Evolutionary conservation across 2,329 filamentous ascomycete genomes (phyloP).

Genomic region (Alternaria sp.): DNA sequence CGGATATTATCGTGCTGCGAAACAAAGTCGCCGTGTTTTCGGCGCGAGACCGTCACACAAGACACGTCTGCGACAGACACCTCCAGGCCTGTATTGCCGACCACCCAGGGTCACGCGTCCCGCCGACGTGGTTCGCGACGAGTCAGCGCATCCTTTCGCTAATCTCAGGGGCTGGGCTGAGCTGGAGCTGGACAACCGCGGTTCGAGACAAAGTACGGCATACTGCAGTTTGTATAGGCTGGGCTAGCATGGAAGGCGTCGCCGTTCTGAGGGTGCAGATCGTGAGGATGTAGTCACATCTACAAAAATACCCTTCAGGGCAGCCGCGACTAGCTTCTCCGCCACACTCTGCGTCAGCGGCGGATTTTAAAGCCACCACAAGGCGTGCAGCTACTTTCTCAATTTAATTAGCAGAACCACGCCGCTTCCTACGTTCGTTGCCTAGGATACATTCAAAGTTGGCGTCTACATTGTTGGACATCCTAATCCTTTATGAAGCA

Average conservation of each 20-base stretch:
- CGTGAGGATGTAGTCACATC: not conserved
- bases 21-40: not conserved
- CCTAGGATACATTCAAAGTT: not conserved
- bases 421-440: not conserved
- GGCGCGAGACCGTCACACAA: not conserved
- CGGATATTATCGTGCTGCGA: not conserved
- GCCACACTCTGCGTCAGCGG: not conserved
- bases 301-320: not conserved
- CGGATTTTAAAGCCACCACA: not conserved
- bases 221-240: not conserved
- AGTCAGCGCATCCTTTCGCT: conserved; percentile 3
- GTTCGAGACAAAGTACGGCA: not conserved
- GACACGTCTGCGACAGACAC: not conserved
- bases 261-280: not conserved
- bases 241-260: not conserved
- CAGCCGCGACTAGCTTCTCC: not conserved
- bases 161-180: conserved; percentile 11
- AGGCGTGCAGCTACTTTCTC: not conserved
- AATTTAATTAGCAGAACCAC: not conserved
- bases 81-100: not conserved
- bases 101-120: not conserved
- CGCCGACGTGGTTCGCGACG: not conserved
- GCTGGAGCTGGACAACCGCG: not conserved
- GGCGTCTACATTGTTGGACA: not conserved
- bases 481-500: not conserved